A percentile compares a stretch with the other conserved stretches of the same genome.
phyloP scores from a whole-genome alignment of 2,329 filamentous ascomycete genomes.

The Tolypocladium tropicale region DNA sequence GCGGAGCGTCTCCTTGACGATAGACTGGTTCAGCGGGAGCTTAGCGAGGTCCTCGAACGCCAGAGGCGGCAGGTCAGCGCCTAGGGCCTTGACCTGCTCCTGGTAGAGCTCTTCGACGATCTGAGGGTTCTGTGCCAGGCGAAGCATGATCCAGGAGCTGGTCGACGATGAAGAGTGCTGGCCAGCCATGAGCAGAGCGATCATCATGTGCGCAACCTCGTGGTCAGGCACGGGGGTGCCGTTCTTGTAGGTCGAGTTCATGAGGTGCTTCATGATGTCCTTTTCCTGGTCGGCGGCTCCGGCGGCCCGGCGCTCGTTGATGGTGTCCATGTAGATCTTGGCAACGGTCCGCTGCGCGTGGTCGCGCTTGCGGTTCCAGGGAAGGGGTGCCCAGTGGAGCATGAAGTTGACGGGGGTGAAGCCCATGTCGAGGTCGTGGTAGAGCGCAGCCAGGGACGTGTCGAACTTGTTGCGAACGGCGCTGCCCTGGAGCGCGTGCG shows the following conservation, averaged over 20 bases:
- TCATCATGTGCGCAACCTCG: slow-evolving; percentile 89
- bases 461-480: slow-evolving; percentile 76
- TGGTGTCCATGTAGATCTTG: slow-evolving; percentile 73
- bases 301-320: slow-evolving; percentile 54
- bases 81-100: slow-evolving; percentile 68
- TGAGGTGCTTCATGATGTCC: slow-evolving; percentile 87
- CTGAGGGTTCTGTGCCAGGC: slow-evolving; percentile 65
- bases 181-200: slow-evolving; percentile 83
- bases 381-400: slow-evolving; percentile 78
- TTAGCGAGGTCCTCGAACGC: slow-evolving; percentile 68
- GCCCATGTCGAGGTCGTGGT: slow-evolving; percentile 84
- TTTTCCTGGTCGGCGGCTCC: slow-evolving; percentile 39
- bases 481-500: slow-evolving; percentile 73
- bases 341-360: slow-evolving; percentile 71
- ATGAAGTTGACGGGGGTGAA: slow-evolving; percentile 87
- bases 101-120: slow-evolving; percentile 72
- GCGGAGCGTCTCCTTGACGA: slow-evolving; percentile 86
- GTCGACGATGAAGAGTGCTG: slow-evolving; percentile 84
- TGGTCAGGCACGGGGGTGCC: slow-evolving; percentile 68
- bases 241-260: slow-evolving; percentile 78
- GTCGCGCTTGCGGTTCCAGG: slow-evolving; percentile 79
- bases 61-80: slow-evolving; percentile 63
- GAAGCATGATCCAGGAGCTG: slow-evolving; percentile 75
- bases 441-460: slow-evolving; percentile 67
- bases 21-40: slow-evolving; percentile 71